A percentile compares a stretch with the other conserved stretches of the same genome.
Evolutionary conservation across 129 eudicot species (phyloP).

Genomic region (Logfia minima): DNA sequence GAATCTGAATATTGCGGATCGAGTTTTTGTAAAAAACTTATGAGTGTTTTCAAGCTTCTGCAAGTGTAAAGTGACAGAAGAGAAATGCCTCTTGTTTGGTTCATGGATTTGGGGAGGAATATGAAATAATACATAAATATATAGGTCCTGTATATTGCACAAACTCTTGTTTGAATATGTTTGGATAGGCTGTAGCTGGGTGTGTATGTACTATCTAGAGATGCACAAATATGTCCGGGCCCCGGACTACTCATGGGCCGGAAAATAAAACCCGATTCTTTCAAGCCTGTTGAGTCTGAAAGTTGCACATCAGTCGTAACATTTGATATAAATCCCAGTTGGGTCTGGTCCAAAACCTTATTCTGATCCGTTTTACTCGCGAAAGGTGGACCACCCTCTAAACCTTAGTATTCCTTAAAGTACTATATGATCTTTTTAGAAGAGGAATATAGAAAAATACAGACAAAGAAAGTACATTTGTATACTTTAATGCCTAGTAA

Average conservation of each 20-base stretch:
- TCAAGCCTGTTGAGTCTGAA: neutral
- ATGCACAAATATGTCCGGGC: neutral
- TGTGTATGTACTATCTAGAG: slow-evolving; percentile 14
- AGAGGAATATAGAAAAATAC: too few relatives aligned
- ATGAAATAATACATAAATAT: neutral
- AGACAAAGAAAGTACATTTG: too few relatives aligned
- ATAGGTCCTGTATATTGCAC: neutral
- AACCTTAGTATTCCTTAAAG: too few relatives aligned
- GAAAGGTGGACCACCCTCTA: too few relatives aligned
- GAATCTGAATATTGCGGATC: slow-evolving; percentile 29
- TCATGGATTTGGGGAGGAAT: neutral
- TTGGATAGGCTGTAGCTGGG: slow-evolving; percentile 17
- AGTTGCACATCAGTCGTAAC: neutral
- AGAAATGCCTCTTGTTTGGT: neutral
- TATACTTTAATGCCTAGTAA: neutral
- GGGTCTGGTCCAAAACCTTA: neutral
- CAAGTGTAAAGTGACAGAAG: slow-evolving; percentile 29
- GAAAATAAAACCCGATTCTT: neutral
- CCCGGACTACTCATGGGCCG: neutral
- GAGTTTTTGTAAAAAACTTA: slow-evolving; percentile 24
- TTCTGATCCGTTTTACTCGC: too few relatives aligned
- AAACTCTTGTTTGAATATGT: slow-evolving; percentile 9
- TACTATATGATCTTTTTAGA: too few relatives aligned
- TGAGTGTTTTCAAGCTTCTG: slow-evolving; percentile 28
- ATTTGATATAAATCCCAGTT: neutral